Conservation (phyloP, 2,329 filamentous ascomycete species). For the Aspergillus chevalieri region DNA sequence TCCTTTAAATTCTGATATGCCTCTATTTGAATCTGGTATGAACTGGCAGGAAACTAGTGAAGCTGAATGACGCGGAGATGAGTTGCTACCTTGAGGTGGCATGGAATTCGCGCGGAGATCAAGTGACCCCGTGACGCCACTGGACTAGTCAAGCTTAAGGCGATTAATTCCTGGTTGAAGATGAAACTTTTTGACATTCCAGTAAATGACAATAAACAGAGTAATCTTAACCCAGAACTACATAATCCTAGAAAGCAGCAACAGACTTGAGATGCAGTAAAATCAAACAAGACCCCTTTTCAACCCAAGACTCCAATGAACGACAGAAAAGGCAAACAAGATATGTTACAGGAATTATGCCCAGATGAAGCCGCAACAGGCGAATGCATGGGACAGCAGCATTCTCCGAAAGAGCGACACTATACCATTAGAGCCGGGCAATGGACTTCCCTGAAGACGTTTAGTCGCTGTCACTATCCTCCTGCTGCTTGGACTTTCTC, state of each 20-base stretch:
- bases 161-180: too few species aligned
- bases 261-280: constrained; percentile 16
- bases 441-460: constrained; percentile 20
- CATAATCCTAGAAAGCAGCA: constrained; percentile 1
- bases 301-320: constrained; percentile 34
- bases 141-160: neutral
- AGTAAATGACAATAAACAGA: neutral
- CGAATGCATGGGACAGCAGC: constrained; percentile 1
- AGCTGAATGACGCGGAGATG: neutral
- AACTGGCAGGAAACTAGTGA: neutral
- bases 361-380: constrained; percentile 9
- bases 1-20: neutral
- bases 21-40: too few species aligned
- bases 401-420: constrained; percentile 5
- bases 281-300: constrained; percentile 31
- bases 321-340: constrained; percentile 14
- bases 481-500: constrained; percentile 78
- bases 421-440: constrained; percentile 9
- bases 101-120: constrained; percentile 2
- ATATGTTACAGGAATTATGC: constrained; percentile 38
- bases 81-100: neutral
- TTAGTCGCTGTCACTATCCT: constrained; percentile 55
- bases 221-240: neutral
- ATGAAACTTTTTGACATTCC: too few species aligned
- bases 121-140: neutral